phyloP scores from a whole-genome alignment of 1,284 basidiomycete species.

The Phellopilus nigrolimitatus region DNA sequence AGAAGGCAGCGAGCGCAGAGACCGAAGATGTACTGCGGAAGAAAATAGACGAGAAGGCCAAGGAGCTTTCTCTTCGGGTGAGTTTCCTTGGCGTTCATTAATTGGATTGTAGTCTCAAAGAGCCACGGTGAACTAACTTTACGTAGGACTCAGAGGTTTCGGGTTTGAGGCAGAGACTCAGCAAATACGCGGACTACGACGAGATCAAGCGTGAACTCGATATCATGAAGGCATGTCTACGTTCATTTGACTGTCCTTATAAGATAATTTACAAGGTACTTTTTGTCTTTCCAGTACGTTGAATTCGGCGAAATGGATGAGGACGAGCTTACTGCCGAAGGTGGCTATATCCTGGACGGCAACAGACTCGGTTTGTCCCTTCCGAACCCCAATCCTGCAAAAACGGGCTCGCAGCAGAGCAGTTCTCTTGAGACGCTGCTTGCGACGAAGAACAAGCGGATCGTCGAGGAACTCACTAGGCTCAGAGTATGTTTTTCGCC shows the following conservation, averaged over 20 bases:
- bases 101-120: background rate
- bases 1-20: slow-evolving; percentile 56
- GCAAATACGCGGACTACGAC: slow-evolving; percentile 82
- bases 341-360: slow-evolving; percentile 25
- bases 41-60: slow-evolving; percentile 55
- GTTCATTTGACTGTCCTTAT: background rate
- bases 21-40: slow-evolving; percentile 46
- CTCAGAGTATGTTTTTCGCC: slow-evolving; percentile 59
- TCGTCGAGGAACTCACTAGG: slow-evolving; percentile 92
- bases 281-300: slow-evolving; percentile 61
- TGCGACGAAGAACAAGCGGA: slow-evolving; percentile 88
- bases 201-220: slow-evolving; percentile 95
- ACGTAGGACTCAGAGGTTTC: slow-evolving; percentile 57
- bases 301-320: slow-evolving; percentile 87
- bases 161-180: slow-evolving; percentile 61
- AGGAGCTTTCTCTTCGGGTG: slow-evolving; percentile 59
- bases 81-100: slow-evolving; percentile 7
- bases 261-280: background rate
- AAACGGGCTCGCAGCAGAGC: slow-evolving; percentile 62
- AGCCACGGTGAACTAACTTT: background rate
- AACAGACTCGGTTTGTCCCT: slow-evolving; percentile 54
- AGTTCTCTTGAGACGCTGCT: slow-evolving; percentile 88
- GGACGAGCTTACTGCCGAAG: slow-evolving; percentile 49
- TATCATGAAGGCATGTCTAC: slow-evolving; percentile 81
- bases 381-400: slow-evolving; percentile 84